Conservation (phyloP, 1,284 basidiomycete species). For the Leccinum proliferum region DNA sequence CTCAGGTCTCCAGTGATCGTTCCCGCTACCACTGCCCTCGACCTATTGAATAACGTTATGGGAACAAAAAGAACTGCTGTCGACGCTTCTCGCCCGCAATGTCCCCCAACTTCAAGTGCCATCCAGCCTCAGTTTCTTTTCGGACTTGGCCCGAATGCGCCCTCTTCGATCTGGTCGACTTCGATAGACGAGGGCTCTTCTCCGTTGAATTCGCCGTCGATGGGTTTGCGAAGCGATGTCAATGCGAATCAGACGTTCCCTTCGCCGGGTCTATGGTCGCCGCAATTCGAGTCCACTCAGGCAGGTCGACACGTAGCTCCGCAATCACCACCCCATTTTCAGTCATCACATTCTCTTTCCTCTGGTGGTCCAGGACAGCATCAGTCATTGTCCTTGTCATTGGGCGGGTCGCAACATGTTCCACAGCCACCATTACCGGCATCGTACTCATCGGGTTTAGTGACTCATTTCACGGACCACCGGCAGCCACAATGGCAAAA, state of each 20-base stretch:
- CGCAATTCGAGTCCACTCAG: slow-evolving; percentile 21
- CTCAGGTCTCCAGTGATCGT: slow-evolving; percentile 21
- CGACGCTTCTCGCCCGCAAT: slow-evolving; percentile 19
- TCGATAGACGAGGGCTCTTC: slow-evolving; percentile 39
- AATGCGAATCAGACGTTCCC: slow-evolving; percentile 19
- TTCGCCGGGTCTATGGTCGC: slow-evolving; percentile 17
- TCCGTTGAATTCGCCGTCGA: slow-evolving; percentile 12
- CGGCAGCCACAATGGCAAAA: slow-evolving; percentile 14
- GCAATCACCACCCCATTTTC: slow-evolving; percentile 11
- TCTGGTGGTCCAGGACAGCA: slow-evolving; percentile 13
- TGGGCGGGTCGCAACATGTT: slow-evolving; percentile 8
- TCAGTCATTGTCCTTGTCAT: slow-evolving; percentile 13
- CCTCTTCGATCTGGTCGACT: slow-evolving; percentile 53
- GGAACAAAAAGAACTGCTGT: slow-evolving; percentile 21
- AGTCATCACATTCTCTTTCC: slow-evolving; percentile 10
- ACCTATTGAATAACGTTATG: slow-evolving; percentile 55
- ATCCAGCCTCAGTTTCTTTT: slow-evolving; percentile 40
- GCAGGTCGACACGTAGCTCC: slow-evolving; percentile 3
- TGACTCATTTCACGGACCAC: slow-evolving; percentile 13
- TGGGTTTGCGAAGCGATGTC: slow-evolving; percentile 15
- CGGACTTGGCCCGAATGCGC: slow-evolving; percentile 34
- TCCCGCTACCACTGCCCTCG: slow-evolving; percentile 50
- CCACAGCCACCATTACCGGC: slow-evolving; percentile 12
- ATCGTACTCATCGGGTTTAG: slow-evolving; percentile 9
- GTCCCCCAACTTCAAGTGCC: slow-evolving; percentile 29